Evolutionary conservation across 108 stramenopile species (phyloP), one percentile per base, ranked within the genome.

Genomic region (Nannochloropsis gaditana): DNA sequence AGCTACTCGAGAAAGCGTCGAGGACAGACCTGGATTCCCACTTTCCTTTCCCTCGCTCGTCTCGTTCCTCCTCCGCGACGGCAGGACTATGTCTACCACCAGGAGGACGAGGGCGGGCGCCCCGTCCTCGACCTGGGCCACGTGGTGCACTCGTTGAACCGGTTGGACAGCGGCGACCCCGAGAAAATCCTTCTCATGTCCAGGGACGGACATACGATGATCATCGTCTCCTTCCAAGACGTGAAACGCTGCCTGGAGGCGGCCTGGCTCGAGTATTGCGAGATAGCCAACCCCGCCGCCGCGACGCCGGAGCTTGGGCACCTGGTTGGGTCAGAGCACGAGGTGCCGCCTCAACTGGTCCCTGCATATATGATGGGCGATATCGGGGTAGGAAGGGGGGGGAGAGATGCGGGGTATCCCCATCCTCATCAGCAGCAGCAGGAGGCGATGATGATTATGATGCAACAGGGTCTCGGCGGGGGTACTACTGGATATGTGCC

Each of bases 61-160:
- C 59, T 73, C 59, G 5, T 73, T 73, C 8, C 59, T 6, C 59
- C 31, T 31, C 31, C 31, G 31, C 31, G 31, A 31, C 31, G 31
- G 31, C n/a, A 73, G 59, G 59, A 73, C 59, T 73, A 73, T 92
- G 93, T 94, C n/a, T 94, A 94, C 87, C 94, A 94, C 85, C 94
- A 97, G 93, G 95, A 94, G 41, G 95, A 97, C 89, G 94, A 91
- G 9, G 85, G 91, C 83, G 95, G 95, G 9, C 90, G 93, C 84
- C 95, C 96, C 43, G 93, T 95, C 11, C 94, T 97, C 93, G 96
- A 97, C 91, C 88, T 97, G 44, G 95, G 95, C 17, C 96, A 97
- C 91, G 92, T 96, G 44, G 89, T 95, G 9, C 92, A 93, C 5
- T 91, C 93, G 45, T 91, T 97, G 43, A 95, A 96, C 91, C 95